Base-by-base conservation (phyloP, 495 filamentous ascomycete species). In the Neurospora sp. region DNA sequence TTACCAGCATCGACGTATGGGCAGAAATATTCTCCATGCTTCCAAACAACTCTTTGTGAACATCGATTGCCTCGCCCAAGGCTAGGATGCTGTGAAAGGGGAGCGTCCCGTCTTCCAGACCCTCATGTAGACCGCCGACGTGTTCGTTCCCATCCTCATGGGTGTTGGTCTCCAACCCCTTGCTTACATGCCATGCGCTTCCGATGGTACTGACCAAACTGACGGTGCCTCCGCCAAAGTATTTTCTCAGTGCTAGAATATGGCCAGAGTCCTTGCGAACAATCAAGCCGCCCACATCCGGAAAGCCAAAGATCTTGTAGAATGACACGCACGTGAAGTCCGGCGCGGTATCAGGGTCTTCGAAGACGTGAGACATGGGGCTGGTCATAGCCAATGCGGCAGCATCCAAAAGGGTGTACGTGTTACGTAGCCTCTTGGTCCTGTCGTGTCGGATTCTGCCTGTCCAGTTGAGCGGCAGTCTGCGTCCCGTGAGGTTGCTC, bases 261-360 rank as follows among this genome's bases (percentile, higher is more conserved):
- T 88, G 84, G 2, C 87, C 89, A 27, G 90, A 88, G 22, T 84
- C 82, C 75, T 85, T 89, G 37, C 91, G 87, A 14, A 94, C 85
- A 44, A 93, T 85, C 31, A 94, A 79, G 6, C 87, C 92, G 2
- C 92, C 92, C 18, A 95, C 84, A 71, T 94, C 89, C 0, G 92
- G 92, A 72, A 92, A 92, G 16, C 92, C 92, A 77, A 94, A 94
- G 70, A 94, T 91, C 80, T 95, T 95, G 80, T 94, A 94, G 77
- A 94, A 89, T 10, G 89, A 92, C 31, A 94, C 73, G 42, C 87
- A 88, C 8, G 85, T 88, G 74, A 94, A 94, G 75, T 95, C 92
- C 1, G 92, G 91, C 11, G 91, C 90, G 20, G 78, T 80, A 11
- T 84, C 82, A 3, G 87, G 76, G 73, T 93, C 73, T 59, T 83